These are phyloP conservation scores for Pseudozyma hubeiensis DNA, from an alignment of 1,284 basidiomycete genomes.

Conservation along the genomic window DNA sequence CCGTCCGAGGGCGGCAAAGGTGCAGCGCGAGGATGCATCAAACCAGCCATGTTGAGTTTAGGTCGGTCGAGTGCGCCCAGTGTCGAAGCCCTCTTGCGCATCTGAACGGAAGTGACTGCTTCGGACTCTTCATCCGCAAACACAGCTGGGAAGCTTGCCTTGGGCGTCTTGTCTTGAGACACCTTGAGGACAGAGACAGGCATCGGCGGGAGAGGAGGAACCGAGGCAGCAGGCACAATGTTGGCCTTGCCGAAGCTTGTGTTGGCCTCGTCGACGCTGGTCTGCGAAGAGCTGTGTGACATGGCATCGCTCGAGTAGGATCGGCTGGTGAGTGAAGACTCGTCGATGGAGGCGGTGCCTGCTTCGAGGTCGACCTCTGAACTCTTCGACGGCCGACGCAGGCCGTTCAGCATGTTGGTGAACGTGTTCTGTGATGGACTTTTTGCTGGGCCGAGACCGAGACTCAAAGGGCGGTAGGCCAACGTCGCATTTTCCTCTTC, in stretches of 20 bases:
- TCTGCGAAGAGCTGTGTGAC: conserved; percentile 47
- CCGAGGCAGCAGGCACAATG: conserved; percentile 35
- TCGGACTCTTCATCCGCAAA: conserved; percentile 10
- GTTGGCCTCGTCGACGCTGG: conserved; percentile 42
- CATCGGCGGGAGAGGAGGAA: conserved; percentile 44
- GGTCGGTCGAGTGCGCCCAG: conserved; percentile 40
- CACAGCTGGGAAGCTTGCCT: conserved; percentile 7
- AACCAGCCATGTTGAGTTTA: conserved; percentile 25
- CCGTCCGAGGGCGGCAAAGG: conserved; percentile 29
- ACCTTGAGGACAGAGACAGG: conserved; percentile 32
- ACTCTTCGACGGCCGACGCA: conserved; percentile 19
- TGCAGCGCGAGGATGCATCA: conserved; percentile 44
- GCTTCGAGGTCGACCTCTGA: conserved; percentile 37
- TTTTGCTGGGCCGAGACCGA: conserved; percentile 37
- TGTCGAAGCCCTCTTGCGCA: conserved; percentile 40
- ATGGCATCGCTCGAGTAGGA: conserved; percentile 41
- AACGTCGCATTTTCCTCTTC: conserved; percentile 13
- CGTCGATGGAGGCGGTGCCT: conserved; percentile 19
- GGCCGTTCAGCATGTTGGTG: conserved; percentile 27
- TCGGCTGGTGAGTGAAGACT: conserved; percentile 12
- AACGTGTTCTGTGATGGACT: conserved; percentile 44
- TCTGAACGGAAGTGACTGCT: not conserved
- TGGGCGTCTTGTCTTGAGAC: conserved; percentile 15
- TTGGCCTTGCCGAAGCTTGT: conserved; percentile 52
- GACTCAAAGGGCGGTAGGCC: conserved; percentile 44